phyloP scores from a whole-genome alignment of 2,329 filamentous ascomycete species.

The Sordariomycetes sp. region DNA sequence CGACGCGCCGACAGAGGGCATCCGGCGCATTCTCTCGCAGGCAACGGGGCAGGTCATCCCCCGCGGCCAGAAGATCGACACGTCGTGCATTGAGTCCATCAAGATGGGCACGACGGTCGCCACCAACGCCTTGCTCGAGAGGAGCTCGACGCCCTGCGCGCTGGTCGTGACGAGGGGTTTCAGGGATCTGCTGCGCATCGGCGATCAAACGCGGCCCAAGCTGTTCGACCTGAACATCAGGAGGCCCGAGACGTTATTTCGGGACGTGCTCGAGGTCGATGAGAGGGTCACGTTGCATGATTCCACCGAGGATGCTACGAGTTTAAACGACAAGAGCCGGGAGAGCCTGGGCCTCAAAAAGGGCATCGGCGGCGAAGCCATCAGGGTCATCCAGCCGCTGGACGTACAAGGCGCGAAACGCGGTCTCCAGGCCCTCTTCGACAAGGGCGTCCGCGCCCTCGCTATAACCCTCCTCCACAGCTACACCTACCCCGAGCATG shows the following conservation, averaged over 20 bases:
- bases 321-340: slow-evolving; percentile 61
- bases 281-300: slow-evolving; percentile 67
- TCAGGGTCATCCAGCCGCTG: slow-evolving; percentile 55
- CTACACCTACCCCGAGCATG: slow-evolving; percentile 84
- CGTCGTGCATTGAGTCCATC: slow-evolving; percentile 65
- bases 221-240: slow-evolving; percentile 66
- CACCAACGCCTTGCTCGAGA: slow-evolving; percentile 66
- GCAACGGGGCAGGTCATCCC: slow-evolving; percentile 56
- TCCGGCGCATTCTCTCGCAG: slow-evolving; percentile 36
- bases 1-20: slow-evolving; percentile 67
- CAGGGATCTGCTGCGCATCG: slow-evolving; percentile 62
- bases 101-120: slow-evolving; percentile 61
- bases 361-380: slow-evolving; percentile 58
- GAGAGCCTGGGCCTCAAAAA: slow-evolving; percentile 48
- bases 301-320: slow-evolving; percentile 74
- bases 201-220: slow-evolving; percentile 63
- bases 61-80: slow-evolving; percentile 71
- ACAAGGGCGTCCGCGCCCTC: slow-evolving; percentile 42
- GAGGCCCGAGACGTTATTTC: slow-evolving; percentile 60
- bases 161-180: slow-evolving; percentile 66
- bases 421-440: slow-evolving; percentile 51
- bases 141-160: slow-evolving; percentile 63
- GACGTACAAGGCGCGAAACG: slow-evolving; percentile 41
- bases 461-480: slow-evolving; percentile 66
- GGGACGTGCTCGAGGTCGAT: slow-evolving; percentile 61